Evolutionary conservation across 169 alveolate species (phyloP), one percentile per base, ranked within the genome.

Genomic region (Eimeria falciformis): DNA sequence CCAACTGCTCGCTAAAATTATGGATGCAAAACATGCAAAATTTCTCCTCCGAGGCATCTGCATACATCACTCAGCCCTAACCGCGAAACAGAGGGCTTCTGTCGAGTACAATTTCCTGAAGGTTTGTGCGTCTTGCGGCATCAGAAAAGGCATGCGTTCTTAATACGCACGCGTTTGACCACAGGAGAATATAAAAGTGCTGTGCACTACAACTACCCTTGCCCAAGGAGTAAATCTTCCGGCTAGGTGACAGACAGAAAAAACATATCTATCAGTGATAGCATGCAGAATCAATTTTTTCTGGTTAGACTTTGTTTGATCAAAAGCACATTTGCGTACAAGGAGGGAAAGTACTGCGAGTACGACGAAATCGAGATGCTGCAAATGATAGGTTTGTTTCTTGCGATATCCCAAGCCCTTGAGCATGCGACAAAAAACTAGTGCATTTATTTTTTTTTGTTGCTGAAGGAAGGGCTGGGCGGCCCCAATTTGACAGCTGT

Each of bases 201-300:
- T 99, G 78, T 97, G 98, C 46, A 98, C 99, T 33, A 99, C 99
- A 18, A 95, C 99, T 25, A 99, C 99, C 40, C 96, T 98, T 43
- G 99, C 99, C 37, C 98, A 99, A 99, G 99, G 99, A 27, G 99
- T 98, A 29, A 98, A 98, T 91, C 96, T 98, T 94, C 99, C 99
- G n/a, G 99, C 99, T n/a, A 62, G 73, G 73, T 62, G 29, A 62
- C 12, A 9, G n/a, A 29, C 73, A 62, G 73, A 14, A 0, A 9
- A 62, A n/a, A n/a, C 37, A 18, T 0, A 62, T 14, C 37, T n/a
- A 50, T 7, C 62, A 50, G 7, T 50, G n/a, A 58, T 7, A 58
- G 5, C 18, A 12, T 1, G 0, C 0, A 50, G 23, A 12, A 12
- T 50, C 29, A 1, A 25, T 14, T 1, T 29, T 18, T 62, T 71